Conservation (phyloP, 2,329 filamentous ascomycete genomes). For the Sarocladiaceae sp. region DNA sequence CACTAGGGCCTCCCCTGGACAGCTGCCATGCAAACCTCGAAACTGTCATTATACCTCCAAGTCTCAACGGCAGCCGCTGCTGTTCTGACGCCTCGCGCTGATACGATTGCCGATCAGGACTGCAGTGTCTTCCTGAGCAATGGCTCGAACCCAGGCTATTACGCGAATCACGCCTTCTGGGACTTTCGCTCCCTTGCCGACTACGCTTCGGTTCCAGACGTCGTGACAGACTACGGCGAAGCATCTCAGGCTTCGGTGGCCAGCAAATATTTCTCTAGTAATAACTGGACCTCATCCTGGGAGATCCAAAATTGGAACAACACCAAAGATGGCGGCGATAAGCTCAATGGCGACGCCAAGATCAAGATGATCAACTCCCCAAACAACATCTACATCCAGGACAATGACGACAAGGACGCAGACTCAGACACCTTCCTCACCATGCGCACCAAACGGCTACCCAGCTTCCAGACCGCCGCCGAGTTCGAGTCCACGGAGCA, state of each 20-base stretch:
- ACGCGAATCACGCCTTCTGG: conserved; percentile 40
- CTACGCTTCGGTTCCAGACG: conserved; percentile 29
- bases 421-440: conserved; percentile 36
- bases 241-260: conserved; percentile 24
- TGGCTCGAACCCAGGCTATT: conserved; percentile 35
- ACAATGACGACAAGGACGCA: conserved; percentile 33
- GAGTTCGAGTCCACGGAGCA: conserved; percentile 36
- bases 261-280: conserved; percentile 32
- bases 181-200: conserved; percentile 39
- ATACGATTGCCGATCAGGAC: too few species aligned
- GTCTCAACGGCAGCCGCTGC: neutral
- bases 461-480: conserved; percentile 38
- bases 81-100: too few species aligned
- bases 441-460: conserved; percentile 38
- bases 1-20: too few species aligned
- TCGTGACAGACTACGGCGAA: conserved; percentile 20
- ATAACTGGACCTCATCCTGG: conserved; percentile 31
- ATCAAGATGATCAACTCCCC: conserved; percentile 34
- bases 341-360: conserved; percentile 20
- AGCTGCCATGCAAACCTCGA: too few species aligned
- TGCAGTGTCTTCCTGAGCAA: conserved; percentile 46
- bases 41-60: neutral
- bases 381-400: conserved; percentile 41
- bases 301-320: conserved; percentile 35
- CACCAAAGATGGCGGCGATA: conserved; percentile 23